Base-by-base conservation (phyloP, 768 basidiomycete genomes). In the Phylloporus arenicola region DNA sequence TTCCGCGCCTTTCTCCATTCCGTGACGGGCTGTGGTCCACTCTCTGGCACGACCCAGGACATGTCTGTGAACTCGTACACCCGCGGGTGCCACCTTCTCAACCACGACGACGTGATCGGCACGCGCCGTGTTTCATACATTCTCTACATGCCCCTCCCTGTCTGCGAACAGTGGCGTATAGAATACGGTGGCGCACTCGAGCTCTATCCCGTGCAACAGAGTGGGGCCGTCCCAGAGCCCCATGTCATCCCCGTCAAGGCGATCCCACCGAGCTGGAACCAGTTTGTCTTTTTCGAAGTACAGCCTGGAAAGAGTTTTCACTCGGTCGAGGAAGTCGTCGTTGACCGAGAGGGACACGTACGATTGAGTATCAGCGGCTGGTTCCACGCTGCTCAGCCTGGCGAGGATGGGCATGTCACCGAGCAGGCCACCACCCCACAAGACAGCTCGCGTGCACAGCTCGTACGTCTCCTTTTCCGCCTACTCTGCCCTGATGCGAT, bases 101-200 rank as follows among this genome's bases (percentile, higher is more conserved):
- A 95, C 68, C 95, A 98, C 74, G 95, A 98, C 82, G 95, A 98
- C 67, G 94, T 95, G 22, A 97, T 97, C 63, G 92, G 92, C 53
- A 81, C 92, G 8, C 86, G 95, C 22, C 82, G 92, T 37, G 88
- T 97, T 47, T 94, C 91, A 1, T 98, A 95, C 73, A 95, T 98
- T 70, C 83, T 97, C 43, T 98, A 98, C 72, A 88, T 97, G 78
- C 94, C 94, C 17, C 77, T 86, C 55, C 84, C 86, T 24, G 70
- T 76, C 64, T 78, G 78, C 60, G 74, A 82, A 52, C 75, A 81
- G 41, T 98, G 95, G 95, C 79, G 86, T 63, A 78, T 81, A 39
- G 84, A 88, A 53, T 96, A 88, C 83, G 95, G 95, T 30, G 95
- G 95, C 24, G 88, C 93, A 3, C 78, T 98, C 40, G 95, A 97